These are phyloP conservation scores for Podila minutissima DNA, from an alignment of 192 early-diverging fungal species.

Conservation along the genomic window DNA sequence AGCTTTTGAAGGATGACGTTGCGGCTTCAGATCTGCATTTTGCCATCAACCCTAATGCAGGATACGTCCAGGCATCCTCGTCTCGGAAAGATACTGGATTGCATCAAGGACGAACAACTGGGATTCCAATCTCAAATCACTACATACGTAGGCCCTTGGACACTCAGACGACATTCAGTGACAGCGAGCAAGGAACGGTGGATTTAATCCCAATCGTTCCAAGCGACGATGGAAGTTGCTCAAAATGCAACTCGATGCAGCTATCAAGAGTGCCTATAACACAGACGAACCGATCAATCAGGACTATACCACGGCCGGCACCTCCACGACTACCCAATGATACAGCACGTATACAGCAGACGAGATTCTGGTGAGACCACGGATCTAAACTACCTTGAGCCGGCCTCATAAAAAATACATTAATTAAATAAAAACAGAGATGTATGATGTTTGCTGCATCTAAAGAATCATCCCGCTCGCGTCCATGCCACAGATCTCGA, in stretches of 20 bases:
- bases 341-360: background rate
- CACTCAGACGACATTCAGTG: background rate
- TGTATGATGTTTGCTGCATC: background rate
- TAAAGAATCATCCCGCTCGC: conserved; percentile 21
- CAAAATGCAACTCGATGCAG: background rate
- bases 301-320: background rate
- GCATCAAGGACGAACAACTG: too few relatives aligned
- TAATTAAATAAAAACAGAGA: background rate
- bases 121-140: background rate
- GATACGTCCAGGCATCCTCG: background rate
- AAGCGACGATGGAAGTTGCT: background rate
- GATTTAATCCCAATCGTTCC: background rate
- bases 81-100: background rate
- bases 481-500: conserved; percentile 46
- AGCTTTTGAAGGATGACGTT: too few relatives aligned
- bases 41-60: background rate
- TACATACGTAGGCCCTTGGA: background rate
- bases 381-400: background rate
- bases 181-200: background rate
- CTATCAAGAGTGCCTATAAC: background rate
- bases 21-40: background rate
- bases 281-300: background rate
- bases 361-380: background rate
- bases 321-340: background rate
- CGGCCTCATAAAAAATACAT: background rate